Conservation (phyloP, 495 filamentous ascomycete species). For the Neurospora cerealis region DNA sequence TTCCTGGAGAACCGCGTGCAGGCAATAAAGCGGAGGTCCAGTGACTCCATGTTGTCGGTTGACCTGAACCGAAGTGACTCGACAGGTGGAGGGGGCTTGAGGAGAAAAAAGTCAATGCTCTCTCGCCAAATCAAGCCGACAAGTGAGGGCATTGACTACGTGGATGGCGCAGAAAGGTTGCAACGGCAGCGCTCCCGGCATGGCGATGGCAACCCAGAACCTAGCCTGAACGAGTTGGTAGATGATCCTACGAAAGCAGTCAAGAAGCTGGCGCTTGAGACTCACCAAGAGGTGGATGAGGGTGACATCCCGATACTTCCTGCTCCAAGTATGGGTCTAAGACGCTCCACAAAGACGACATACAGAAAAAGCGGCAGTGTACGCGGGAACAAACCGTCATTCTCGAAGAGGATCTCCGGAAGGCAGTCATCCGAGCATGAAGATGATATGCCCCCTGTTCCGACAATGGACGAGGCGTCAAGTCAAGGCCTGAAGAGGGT, state of each 20-base stretch:
- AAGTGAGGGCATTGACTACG: slow-evolving; percentile 54
- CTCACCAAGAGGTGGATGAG: slow-evolving; percentile 28
- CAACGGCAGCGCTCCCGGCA: slow-evolving; percentile 62
- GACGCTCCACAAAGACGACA: slow-evolving; percentile 83
- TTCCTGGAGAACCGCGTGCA: slow-evolving; percentile 91
- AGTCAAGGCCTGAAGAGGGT: slow-evolving; percentile 54
- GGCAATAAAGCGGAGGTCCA: slow-evolving; percentile 74
- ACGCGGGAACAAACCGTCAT: slow-evolving; percentile 40
- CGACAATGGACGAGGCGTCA: slow-evolving; percentile 38
- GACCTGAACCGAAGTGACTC: slow-evolving; percentile 54
- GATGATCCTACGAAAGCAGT: slow-evolving; percentile 66
- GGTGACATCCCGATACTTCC: slow-evolving; percentile 82
- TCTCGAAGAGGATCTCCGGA: slow-evolving; percentile 59
- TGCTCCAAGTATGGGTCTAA: slow-evolving; percentile 66
- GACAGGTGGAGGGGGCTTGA: slow-evolving; percentile 39
- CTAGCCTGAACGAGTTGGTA: slow-evolving; percentile 67
- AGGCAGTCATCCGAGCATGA: slow-evolving; percentile 43
- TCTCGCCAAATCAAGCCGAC: slow-evolving; percentile 79
- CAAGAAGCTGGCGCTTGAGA: slow-evolving; percentile 50
- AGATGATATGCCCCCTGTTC: slow-evolving; percentile 41
- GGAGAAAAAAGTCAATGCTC: slow-evolving; percentile 91
- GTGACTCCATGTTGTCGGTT: slow-evolving; percentile 57
- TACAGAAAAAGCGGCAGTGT: slow-evolving; percentile 76
- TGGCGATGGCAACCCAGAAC: slow-evolving; percentile 39
- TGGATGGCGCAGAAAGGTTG: slow-evolving; percentile 80